A percentile compares a stretch with the other conserved stretches of the same genome.
phyloP scores from a whole-genome alignment of 768 basidiomycete genomes.

The Tylopilus sp. region DNA sequence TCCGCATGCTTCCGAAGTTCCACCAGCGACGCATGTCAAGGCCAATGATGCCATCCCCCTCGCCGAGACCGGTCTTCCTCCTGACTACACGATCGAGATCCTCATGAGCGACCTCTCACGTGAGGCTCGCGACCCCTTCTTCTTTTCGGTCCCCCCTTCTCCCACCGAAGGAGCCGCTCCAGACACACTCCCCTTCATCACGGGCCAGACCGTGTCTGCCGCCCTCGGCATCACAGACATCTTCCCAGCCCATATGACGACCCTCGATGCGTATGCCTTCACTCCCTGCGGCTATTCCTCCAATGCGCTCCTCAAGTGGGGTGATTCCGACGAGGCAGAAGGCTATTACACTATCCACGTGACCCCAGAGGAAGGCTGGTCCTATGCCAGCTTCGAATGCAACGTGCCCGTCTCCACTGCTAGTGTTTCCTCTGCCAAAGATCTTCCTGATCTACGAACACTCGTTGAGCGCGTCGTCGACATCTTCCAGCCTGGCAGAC shows the following conservation, averaged over 20 bases:
- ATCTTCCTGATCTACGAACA: constrained; percentile 72
- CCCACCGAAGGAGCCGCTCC: constrained; percentile 54
- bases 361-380: constrained; percentile 97
- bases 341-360: constrained; percentile 99
- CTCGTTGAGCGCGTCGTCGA: constrained; percentile 85
- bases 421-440: constrained; percentile 26
- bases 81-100: constrained; percentile 96
- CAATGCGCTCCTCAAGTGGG: constrained; percentile 82
- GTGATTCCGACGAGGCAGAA: constrained; percentile 51
- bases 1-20: constrained; percentile 17
- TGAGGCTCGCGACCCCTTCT: constrained; percentile 75
- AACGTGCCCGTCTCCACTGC: constrained; percentile 71
- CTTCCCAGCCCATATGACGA: constrained; percentile 76
- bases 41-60: constrained; percentile 5
- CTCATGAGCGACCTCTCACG: constrained; percentile 91
- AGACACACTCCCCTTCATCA: constrained; percentile 21
- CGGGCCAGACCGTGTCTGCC: constrained; percentile 49
- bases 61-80: constrained; percentile 23
- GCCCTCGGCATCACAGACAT: constrained; percentile 77
- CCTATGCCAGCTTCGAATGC: constrained; percentile 98
- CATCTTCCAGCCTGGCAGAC: constrained; percentile 87
- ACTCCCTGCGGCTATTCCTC: constrained; percentile 94
- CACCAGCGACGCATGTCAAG: constrained; percentile 13
- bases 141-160: constrained; percentile 41
- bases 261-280: constrained; percentile 91